Evolutionary conservation across 441 rosid genomes (phyloP).

Genomic region (Pelargonium australe): DNA sequence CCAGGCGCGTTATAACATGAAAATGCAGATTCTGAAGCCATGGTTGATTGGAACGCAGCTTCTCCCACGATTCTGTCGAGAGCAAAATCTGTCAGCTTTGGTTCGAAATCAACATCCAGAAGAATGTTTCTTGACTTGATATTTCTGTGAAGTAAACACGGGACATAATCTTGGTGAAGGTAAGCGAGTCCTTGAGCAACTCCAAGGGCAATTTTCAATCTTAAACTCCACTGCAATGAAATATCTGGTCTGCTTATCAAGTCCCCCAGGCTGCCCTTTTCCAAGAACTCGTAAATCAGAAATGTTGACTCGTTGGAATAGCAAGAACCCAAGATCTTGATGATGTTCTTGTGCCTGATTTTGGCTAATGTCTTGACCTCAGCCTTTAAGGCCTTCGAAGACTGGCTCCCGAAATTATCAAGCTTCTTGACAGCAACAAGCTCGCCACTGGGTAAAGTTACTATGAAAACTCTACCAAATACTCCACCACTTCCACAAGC

Average conservation of each 20-base stretch:
- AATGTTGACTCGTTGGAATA: slow-evolving; percentile 48
- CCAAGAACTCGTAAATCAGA: slow-evolving; percentile 46
- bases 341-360: slow-evolving; percentile 52
- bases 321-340: slow-evolving; percentile 56
- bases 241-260: slow-evolving; percentile 32
- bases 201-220: slow-evolving; percentile 52
- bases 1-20: slow-evolving; percentile 84
- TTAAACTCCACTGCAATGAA: slow-evolving; percentile 45
- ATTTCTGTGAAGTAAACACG: slow-evolving; percentile 56
- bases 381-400: slow-evolving; percentile 46
- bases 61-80: slow-evolving; percentile 74
- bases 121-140: slow-evolving; percentile 52
- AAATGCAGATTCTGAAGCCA: slow-evolving; percentile 42
- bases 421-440: slow-evolving; percentile 51
- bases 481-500: slow-evolving; percentile 40
- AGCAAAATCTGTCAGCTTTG: slow-evolving; percentile 57
- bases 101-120: slow-evolving; percentile 44
- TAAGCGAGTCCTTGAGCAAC: slow-evolving; percentile 57
- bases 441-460: slow-evolving; percentile 53
- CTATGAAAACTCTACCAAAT: slow-evolving; percentile 41
- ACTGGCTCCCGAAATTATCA: slow-evolving; percentile 36
- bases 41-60: slow-evolving; percentile 54
- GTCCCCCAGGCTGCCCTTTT: slow-evolving; percentile 57
- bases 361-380: slow-evolving; percentile 59
- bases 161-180: slow-evolving; percentile 52